Conservation (phyloP, 805 yeast species). For the Candida corydali region DNA sequence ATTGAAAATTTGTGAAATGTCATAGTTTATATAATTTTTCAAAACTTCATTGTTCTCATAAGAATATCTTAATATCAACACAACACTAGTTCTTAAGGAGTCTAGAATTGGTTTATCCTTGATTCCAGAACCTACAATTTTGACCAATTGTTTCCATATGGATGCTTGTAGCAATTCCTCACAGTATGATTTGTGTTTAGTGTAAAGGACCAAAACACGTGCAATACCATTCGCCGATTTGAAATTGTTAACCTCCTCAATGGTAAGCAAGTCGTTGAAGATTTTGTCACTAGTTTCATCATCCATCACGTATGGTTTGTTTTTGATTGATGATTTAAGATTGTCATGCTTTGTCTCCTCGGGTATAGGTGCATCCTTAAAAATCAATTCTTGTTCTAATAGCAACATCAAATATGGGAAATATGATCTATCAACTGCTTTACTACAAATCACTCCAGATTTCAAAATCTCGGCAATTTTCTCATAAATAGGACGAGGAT, state of each 20-base stretch:
- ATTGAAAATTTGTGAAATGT: slow-evolving; percentile 43
- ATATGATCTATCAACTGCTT: slow-evolving; percentile 43
- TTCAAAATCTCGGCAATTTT: slow-evolving; percentile 34
- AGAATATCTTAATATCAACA: slow-evolving; percentile 60
- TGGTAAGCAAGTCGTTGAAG: slow-evolving; percentile 39
- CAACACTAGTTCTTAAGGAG: slow-evolving; percentile 14
- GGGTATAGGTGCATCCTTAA: slow-evolving; percentile 45
- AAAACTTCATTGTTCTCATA: slow-evolving; percentile 59
- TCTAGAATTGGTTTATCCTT: slow-evolving; percentile 6
- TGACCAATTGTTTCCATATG: slow-evolving; percentile 30
- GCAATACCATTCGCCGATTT: slow-evolving; percentile 51
- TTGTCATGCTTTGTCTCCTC: slow-evolving; percentile 23
- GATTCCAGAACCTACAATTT: neutral
- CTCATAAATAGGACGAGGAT: slow-evolving; percentile 16
- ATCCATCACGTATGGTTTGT: slow-evolving; percentile 15
- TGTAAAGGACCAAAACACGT: slow-evolving; percentile 51
- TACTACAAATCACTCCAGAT: slow-evolving; percentile 21
- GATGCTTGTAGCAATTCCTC: slow-evolving; percentile 42
- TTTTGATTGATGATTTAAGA: slow-evolving; percentile 8
- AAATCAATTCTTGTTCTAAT: slow-evolving; percentile 52
- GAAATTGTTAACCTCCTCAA: slow-evolving; percentile 37
- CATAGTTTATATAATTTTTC: slow-evolving; percentile 45
- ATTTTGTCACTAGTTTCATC: slow-evolving; percentile 23
- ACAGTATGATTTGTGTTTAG: slow-evolving; percentile 42
- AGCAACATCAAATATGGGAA: slow-evolving; percentile 54